Percentiles rank a stretch among this genome's conserved stretches.
Evolutionary conservation across 805 yeast species (phyloP).

Genomic region (Zygoascus ofunaensis): DNA sequence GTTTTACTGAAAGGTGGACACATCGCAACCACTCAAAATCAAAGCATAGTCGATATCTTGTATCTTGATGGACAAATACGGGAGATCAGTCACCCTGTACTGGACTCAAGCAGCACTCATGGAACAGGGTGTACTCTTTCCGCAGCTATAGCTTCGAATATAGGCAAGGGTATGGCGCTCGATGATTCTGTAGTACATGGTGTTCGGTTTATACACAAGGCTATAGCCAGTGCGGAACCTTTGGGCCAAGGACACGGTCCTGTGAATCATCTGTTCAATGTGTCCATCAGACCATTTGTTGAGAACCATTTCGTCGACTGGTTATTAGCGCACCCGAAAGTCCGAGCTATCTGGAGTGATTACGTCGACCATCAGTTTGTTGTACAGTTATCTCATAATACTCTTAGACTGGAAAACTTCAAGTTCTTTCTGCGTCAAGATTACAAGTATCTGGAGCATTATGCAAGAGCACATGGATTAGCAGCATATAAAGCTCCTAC

Average conservation of each 20-base stretch:
- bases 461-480: conserved; percentile 54
- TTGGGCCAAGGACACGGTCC: conserved; percentile 56
- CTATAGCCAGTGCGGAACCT: conserved; percentile 45
- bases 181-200: conserved; percentile 45
- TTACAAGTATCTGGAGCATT: conserved; percentile 58
- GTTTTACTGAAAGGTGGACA: conserved; percentile 81
- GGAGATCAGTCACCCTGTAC: conserved; percentile 40
- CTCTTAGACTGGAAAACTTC: conserved; percentile 43
- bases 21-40: conserved; percentile 29
- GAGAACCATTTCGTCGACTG: conserved; percentile 39
- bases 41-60: conserved; percentile 20
- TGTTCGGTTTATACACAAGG: conserved; percentile 58
- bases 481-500: conserved; percentile 57
- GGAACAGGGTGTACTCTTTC: conserved; percentile 90
- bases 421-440: conserved; percentile 53
- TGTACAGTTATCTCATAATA: conserved; percentile 40
- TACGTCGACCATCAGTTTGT: conserved; percentile 61
- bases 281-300: conserved; percentile 26
- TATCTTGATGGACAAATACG: conserved; percentile 35
- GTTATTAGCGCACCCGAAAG: conserved; percentile 46
- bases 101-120: conserved; percentile 52
- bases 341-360: conserved; percentile 45
- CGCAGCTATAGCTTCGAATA: conserved; percentile 66
- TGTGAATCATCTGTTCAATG: conserved; percentile 51
- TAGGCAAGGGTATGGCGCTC: conserved; percentile 48